These are phyloP conservation scores for Colletotrichum sp. DNA, from an alignment of 2,329 filamentous ascomycete species.

Conservation along the genomic window DNA sequence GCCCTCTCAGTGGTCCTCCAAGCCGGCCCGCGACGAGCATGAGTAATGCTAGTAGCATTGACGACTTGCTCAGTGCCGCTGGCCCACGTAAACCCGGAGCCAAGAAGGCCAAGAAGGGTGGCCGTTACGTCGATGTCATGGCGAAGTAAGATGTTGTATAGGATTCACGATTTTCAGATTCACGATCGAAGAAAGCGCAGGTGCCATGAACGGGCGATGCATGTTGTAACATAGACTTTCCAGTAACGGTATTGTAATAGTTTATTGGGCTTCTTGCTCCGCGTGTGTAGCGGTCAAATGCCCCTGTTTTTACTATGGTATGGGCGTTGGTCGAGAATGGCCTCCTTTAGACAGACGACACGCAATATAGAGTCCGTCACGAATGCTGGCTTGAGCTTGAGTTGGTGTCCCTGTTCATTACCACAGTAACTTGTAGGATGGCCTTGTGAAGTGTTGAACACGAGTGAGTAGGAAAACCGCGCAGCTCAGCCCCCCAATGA, in stretches of 20 bases:
- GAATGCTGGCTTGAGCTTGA: not conserved
- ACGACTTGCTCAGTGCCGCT: constrained; percentile 84
- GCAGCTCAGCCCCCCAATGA: not conserved
- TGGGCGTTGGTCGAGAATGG: not conserved
- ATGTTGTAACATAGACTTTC: constrained; percentile 13
- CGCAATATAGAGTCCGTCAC: not conserved
- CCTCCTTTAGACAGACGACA: not conserved
- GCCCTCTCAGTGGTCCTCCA: constrained; percentile 56
- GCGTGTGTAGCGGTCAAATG: not conserved
- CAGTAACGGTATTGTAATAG: constrained; percentile 6
- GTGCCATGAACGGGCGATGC: not conserved
- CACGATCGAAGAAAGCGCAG: not conserved
- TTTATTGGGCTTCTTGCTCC: not conserved
- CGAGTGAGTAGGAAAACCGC: not conserved
- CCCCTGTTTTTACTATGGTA: not conserved
- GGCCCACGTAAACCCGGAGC: constrained; percentile 68
- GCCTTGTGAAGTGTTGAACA: not conserved
- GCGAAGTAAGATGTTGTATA: constrained; percentile 55
- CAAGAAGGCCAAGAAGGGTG: constrained; percentile 80
- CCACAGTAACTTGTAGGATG: not conserved
- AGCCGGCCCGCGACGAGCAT: constrained; percentile 79
- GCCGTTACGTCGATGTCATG: constrained; percentile 97
- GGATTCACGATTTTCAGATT: not conserved
- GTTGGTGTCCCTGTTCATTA: not conserved
- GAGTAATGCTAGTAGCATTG: constrained; percentile 93